Percentiles rank a stretch among this genome's conserved stretches.
phyloP scores from a whole-genome alignment of 305 asterid genomes.

The Rubia tinctorum region DNA sequence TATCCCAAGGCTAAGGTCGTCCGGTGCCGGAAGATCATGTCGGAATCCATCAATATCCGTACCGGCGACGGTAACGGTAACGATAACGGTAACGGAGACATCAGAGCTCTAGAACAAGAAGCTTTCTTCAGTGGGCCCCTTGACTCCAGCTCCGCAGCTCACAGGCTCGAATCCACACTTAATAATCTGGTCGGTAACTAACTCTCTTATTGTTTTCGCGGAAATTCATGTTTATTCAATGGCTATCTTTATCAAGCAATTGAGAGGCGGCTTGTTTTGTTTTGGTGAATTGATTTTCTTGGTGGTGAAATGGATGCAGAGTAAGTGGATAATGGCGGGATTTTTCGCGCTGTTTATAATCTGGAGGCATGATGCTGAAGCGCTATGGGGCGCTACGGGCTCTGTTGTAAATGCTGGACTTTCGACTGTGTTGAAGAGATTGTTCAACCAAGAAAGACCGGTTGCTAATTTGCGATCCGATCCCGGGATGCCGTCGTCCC shows the following conservation, averaged over 20 bases:
- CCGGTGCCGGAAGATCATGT: conserved; percentile 17
- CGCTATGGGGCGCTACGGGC: conserved; percentile 65
- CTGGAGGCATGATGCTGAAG: conserved; percentile 73
- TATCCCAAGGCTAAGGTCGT: neutral
- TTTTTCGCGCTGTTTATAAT: conserved; percentile 36
- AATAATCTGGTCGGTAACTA: conserved; percentile 50
- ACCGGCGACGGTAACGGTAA: conserved; percentile 29
- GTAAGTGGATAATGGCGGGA: conserved; percentile 63
- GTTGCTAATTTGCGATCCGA: conserved; percentile 57
- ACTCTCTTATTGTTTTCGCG: neutral
- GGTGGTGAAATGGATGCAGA: conserved; percentile 42
- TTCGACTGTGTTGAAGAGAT: conserved; percentile 43
- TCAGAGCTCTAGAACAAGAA: conserved; percentile 48
- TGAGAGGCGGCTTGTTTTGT: neutral
- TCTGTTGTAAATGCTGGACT: conserved; percentile 44
- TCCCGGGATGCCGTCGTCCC: conserved; percentile 98
- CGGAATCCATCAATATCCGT: conserved; percentile 22
- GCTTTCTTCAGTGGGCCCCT: conserved; percentile 34
- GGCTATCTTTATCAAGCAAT: neutral
- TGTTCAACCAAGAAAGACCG: conserved; percentile 81
- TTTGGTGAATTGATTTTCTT: neutral
- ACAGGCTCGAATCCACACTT: conserved; percentile 47
- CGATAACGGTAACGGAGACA: conserved; percentile 24
- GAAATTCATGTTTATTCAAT: too few relatives aligned
- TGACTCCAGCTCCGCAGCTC: conserved; percentile 16